Evolutionary conservation across 768 basidiomycete genomes (phyloP).

Genomic region (Agaricus bisporus): DNA sequence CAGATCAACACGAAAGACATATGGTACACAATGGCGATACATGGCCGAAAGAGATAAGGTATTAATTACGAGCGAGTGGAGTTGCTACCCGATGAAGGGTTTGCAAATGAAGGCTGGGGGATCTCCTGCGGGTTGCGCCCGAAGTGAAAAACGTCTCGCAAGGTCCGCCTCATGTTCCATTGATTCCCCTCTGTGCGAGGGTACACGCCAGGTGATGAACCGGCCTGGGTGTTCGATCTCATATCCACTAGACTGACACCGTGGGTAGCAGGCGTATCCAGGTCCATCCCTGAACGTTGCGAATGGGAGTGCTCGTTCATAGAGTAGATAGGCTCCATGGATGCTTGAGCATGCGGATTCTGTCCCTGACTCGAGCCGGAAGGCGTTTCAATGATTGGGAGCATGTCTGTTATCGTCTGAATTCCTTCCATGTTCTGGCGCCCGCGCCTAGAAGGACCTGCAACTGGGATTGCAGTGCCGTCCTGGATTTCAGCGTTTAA

Average conservation of each 20-base stretch:
- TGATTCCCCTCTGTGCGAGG: background rate
- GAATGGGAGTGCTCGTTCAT: conserved; percentile 58
- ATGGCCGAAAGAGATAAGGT: background rate
- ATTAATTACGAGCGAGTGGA: conserved; percentile 1
- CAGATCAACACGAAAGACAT: background rate
- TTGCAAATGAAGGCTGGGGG: background rate
- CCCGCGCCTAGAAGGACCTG: conserved; percentile 33
- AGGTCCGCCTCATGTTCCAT: conserved; percentile 9
- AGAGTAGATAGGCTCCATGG: conserved; percentile 29
- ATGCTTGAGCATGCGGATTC: conserved; percentile 65
- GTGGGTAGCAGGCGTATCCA: background rate
- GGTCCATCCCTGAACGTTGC: background rate
- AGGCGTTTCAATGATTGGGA: conserved; percentile 54
- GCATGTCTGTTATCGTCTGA: conserved; percentile 35
- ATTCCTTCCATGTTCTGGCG: conserved; percentile 27
- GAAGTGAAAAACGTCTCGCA: conserved; percentile 7
- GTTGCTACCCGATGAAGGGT: background rate
- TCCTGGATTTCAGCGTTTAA: conserved; percentile 30
- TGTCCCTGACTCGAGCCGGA: conserved; percentile 47
- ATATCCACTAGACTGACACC: background rate
- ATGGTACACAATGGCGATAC: conserved; percentile 1
- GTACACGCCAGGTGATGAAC: background rate
- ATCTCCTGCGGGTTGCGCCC: conserved; percentile 5
- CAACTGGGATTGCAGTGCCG: conserved; percentile 19
- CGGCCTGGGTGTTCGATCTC: background rate